Base-by-base conservation (phyloP, 345 rosid genomes). In the Noccaea bulbosa region DNA sequence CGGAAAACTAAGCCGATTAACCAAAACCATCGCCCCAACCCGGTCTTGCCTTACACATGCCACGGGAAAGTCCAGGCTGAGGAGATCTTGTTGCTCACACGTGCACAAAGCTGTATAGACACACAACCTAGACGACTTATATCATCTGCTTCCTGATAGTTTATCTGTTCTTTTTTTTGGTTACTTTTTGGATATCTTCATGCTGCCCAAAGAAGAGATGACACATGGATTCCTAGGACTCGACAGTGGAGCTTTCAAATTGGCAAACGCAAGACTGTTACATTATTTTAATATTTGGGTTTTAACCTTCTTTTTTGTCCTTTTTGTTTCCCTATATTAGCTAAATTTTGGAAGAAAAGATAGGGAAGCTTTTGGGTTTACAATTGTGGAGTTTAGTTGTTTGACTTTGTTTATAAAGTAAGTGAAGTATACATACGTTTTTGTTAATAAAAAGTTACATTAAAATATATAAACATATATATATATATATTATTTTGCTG, bases 51-150 rank as follows among this genome's bases (percentile, higher is more conserved):
- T 24, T 76, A 89, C 5, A 38, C 88, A 7, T 75, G 84, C 45
- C 72, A 69, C 60, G 88, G 88, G 70, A 89, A 83, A 76, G 83
- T 93, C 41, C 97, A 84, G 62, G 98, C 92, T 0, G 97, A 93
- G 73, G 97, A 91, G 78, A 79, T 90, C 22, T 63, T 90, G 65
- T 46, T 83, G 51, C 58, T 84, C 62, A 71, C 88, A 22, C 74
- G 88, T 61, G 66, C 83, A 74, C 86, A 83, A 69, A 83, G 87
- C 65, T 82, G 69, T 82, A 57, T 78, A 45, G 65, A 80, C 38
- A 52, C 80, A 32, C 70, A 55, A 47, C 81, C 85, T 7, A 75
- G 82, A 56, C 74, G 82, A 56, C 74, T 77, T 63, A 53, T 62
- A 53, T 41, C 65, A 40, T 45, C 72, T 49, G 35, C 73, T 34